Evolutionary conservation across 2,329 filamentous ascomycete species (phyloP), one percentile per base, ranked within the genome.

Genomic region (Fusarium buxicola): DNA sequence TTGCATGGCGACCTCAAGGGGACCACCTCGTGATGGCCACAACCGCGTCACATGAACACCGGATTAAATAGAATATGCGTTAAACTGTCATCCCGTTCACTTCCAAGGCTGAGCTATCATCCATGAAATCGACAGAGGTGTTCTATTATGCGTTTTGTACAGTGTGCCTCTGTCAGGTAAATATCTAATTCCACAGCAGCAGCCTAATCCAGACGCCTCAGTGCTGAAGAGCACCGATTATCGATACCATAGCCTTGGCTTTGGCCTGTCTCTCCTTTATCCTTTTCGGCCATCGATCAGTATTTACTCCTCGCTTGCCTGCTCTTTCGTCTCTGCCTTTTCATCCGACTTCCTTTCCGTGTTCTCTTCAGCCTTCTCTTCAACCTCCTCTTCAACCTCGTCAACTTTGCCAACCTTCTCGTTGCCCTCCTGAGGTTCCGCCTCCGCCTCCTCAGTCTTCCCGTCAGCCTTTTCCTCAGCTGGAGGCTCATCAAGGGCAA

Each of bases 401-500:
- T 46, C 44, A 12, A 16, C 36, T 18, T 51, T n/a, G n/a, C n/a
- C 47, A 5, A 30, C 45, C 43, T 56, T 44, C 38, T 34, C 38
- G 10, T 16, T 45, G 35, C 40, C 41, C 13, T 58, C 57, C 32
- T 51, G 21, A 30, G 48, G 12, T 27, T 46, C 41, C 25, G 27
- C 36, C 18, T 49, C 36, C 27, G 27, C 32, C 3, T 41, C 38
- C 11, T 25, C 27, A 8, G n/a, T 25, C 44, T 48, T 36, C 10
- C 51, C 30, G 8, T 30, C 35, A 12, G 15, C 16, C 24, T 52
- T 54, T 18, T 57, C 54, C 48, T 63, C 58, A 24, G 41, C 51
- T 7, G 47, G 32, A 9, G 68, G 50, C 32, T 79, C 81, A 51
- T 88, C 86, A 7, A 87, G 70, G 28, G 82, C 81, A 40, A 89